Conservation (phyloP, 805 yeast species). For the Gaillardinia entomophila region DNA sequence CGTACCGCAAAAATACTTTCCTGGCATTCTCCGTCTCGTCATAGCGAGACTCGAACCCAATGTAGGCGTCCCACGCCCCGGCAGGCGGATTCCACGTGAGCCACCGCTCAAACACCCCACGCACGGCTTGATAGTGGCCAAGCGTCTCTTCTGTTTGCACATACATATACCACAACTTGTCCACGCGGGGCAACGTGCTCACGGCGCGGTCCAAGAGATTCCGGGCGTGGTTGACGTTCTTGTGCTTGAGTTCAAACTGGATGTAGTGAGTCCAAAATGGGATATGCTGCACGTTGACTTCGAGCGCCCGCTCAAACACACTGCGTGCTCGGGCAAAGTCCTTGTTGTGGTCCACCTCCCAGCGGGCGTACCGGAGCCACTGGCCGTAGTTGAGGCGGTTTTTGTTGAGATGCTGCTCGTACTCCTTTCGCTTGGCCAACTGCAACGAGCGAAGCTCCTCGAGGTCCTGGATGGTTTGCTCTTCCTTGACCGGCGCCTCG, state of each 20-base stretch:
- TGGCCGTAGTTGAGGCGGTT: constrained; percentile 78
- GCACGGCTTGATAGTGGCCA: constrained; percentile 54
- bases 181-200: constrained; percentile 66
- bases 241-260: constrained; percentile 65
- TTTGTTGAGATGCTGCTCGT: constrained; percentile 79
- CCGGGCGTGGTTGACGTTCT: constrained; percentile 82
- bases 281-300: constrained; percentile 66
- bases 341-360: constrained; percentile 71
- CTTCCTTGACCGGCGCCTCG: constrained; percentile 30
- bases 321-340: constrained; percentile 80
- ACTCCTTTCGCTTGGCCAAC: constrained; percentile 71
- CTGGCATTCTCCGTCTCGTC: constrained; percentile 52
- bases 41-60: constrained; percentile 68
- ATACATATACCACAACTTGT: constrained; percentile 82
- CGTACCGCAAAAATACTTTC: constrained; percentile 48
- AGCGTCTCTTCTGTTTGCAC: constrained; percentile 78
- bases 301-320: constrained; percentile 79
- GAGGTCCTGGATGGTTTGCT: constrained; percentile 56
- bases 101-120: constrained; percentile 76
- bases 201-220: constrained; percentile 78
- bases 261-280: constrained; percentile 85
- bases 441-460: constrained; percentile 79
- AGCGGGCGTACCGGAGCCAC: constrained; percentile 88
- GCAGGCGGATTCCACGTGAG: constrained; percentile 64
- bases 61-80: constrained; percentile 69